A percentile compares a stretch with the other conserved stretches of the same genome.
Evolutionary conservation across 768 basidiomycete genomes (phyloP).

Genomic region (Russula earlei): DNA sequence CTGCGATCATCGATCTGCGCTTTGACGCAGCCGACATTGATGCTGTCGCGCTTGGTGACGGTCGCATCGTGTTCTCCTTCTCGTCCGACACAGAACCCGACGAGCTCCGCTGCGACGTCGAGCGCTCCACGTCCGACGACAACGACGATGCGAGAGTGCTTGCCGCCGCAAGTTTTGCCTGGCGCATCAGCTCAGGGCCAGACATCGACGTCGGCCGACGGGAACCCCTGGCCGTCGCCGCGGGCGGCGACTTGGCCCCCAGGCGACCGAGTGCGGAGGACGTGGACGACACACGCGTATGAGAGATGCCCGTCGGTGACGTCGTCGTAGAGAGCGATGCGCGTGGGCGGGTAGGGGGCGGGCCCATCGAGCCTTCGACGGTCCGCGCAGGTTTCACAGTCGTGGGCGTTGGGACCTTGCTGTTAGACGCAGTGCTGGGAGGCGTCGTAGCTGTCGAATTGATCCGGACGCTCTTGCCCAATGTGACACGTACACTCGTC

Average conservation of each 20-base stretch:
- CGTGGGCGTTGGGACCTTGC: constrained; percentile 11
- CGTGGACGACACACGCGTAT: neutral
- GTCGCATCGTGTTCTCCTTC: constrained; percentile 14
- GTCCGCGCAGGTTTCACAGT: constrained; percentile 8
- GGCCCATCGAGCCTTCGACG: constrained; percentile 13
- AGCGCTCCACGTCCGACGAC: constrained; percentile 5
- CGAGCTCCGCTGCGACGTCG: constrained; percentile 1
- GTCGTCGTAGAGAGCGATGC: constrained; percentile 14
- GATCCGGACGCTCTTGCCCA: constrained; percentile 20
- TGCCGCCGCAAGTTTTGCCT: constrained; percentile 6
- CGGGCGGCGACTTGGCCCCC: constrained; percentile 6
- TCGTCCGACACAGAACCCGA: constrained; percentile 6
- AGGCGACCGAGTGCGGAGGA: constrained; percentile 14
- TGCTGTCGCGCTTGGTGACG: neutral
- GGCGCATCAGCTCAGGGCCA: constrained; percentile 13
- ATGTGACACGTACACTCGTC: constrained; percentile 3
- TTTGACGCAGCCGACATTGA: constrained; percentile 10
- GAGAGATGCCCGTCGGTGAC: neutral
- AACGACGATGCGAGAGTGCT: neutral
- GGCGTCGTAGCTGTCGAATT: constrained; percentile 10
- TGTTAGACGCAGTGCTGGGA: neutral
- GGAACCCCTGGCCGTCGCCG: neutral
- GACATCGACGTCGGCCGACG: constrained; percentile 16
- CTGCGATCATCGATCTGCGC: constrained; percentile 12
- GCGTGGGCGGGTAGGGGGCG: constrained; percentile 7